These are phyloP conservation scores for Fusarium dimerum DNA, from an alignment of 2,329 filamentous ascomycete genomes.

Conservation along the genomic window DNA sequence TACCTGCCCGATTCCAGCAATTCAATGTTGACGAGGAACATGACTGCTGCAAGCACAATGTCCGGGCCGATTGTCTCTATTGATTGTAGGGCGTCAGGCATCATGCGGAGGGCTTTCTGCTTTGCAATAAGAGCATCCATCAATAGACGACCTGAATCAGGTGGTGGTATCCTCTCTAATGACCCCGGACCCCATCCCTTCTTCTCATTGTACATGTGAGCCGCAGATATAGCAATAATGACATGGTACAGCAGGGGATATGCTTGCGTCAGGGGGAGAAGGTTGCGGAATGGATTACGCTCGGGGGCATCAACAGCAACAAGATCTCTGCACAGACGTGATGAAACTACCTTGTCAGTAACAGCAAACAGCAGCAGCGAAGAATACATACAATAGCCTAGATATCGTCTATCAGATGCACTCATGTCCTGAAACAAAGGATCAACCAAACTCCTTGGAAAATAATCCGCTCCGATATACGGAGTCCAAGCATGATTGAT, in stretches of 20 bases:
- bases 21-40: slow-evolving; percentile 52
- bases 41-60: slow-evolving; percentile 45
- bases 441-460: slow-evolving; percentile 38
- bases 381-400: slow-evolving; percentile 42
- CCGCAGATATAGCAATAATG: slow-evolving; percentile 48
- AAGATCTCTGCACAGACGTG: slow-evolving; percentile 52
- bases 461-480: background rate
- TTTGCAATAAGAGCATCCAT: slow-evolving; percentile 47
- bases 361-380: no score
- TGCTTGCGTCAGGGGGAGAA: slow-evolving; percentile 41
- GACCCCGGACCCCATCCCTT: slow-evolving; percentile 17
- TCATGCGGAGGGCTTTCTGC: slow-evolving; percentile 42
- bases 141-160: slow-evolving; percentile 22
- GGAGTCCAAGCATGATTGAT: background rate
- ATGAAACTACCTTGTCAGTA: slow-evolving; percentile 39
- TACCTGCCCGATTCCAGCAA: slow-evolving; percentile 50
- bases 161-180: slow-evolving; percentile 35
- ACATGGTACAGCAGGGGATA: slow-evolving; percentile 46
- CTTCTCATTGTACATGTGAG: slow-evolving; percentile 44
- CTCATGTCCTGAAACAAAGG: slow-evolving; percentile 54
- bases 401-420: slow-evolving; percentile 43
- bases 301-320: slow-evolving; percentile 45
- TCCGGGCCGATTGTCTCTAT: slow-evolving; percentile 39
- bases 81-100: slow-evolving; percentile 40
- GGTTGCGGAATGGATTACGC: slow-evolving; percentile 46